Evolutionary conservation across 1,139 yeast genomes (phyloP).

Genomic region (Candida anutae): DNA sequence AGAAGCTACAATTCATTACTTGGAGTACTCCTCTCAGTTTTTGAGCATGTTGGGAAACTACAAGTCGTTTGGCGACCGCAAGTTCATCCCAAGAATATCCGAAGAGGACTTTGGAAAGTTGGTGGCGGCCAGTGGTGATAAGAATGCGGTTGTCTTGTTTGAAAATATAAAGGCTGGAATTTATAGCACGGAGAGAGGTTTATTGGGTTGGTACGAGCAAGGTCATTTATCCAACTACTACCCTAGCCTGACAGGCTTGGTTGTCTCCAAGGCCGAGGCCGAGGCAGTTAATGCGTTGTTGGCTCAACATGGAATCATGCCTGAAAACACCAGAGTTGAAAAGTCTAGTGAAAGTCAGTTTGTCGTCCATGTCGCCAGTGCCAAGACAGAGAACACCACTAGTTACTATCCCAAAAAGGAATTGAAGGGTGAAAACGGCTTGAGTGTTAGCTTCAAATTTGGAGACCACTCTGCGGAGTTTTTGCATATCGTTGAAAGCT

Average conservation of each 20-base stretch:
- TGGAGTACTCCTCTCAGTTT: conserved; percentile 78
- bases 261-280: conserved; percentile 51
- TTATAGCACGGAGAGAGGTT: conserved; percentile 40
- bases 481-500: conserved; percentile 44
- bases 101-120: conserved; percentile 41
- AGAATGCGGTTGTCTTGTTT: conserved; percentile 31
- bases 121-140: conserved; percentile 33
- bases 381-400: conserved; percentile 35
- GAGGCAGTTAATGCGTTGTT: conserved; percentile 58
- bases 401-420: conserved; percentile 28
- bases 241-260: conserved; percentile 22
- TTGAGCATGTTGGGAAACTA: conserved; percentile 77
- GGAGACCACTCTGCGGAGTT: conserved; percentile 76
- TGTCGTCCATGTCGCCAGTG: conserved; percentile 56
- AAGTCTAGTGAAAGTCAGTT: conserved; percentile 40
- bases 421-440: conserved; percentile 19
- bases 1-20: conserved; percentile 36
- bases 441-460: conserved; percentile 45
- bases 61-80: conserved; percentile 84
- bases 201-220: conserved; percentile 72
- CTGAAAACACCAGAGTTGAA: conserved; percentile 73
- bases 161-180: conserved; percentile 39
- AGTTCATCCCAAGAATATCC: conserved; percentile 63
- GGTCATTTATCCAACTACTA: conserved; percentile 76
- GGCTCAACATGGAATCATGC: conserved; percentile 58